These are phyloP conservation scores for Ustilago nuda DNA, from an alignment of 1,284 basidiomycete genomes.

Conservation along the genomic window DNA sequence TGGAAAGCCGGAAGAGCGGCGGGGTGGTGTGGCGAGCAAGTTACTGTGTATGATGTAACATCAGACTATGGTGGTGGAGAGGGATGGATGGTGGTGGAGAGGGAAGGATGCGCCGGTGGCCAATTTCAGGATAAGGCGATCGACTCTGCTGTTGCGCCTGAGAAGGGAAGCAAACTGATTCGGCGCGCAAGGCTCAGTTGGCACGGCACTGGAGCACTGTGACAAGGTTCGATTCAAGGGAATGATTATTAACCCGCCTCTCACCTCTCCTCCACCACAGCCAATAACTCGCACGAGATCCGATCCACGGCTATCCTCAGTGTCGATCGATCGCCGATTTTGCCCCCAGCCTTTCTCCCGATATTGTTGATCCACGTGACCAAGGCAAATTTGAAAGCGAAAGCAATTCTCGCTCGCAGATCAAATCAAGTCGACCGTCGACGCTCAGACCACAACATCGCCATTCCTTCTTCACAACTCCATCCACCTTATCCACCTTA, in stretches of 20 bases:
- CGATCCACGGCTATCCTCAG: not conserved
- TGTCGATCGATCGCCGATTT: not conserved
- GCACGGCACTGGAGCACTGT: conserved; percentile 12
- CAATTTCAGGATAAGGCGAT: not conserved
- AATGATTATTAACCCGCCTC: not conserved
- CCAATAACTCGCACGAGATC: no score
- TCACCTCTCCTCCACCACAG: not conserved
- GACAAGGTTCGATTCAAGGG: not conserved
- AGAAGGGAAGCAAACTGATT: not conserved
- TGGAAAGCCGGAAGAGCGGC: conserved; percentile 25
- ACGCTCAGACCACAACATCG: conserved; percentile 2
- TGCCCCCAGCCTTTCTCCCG: not conserved
- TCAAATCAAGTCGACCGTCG: conserved; percentile 2
- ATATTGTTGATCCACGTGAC: not conserved
- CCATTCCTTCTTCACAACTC: not conserved
- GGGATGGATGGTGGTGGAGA: conserved; percentile 35
- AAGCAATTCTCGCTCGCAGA: not conserved
- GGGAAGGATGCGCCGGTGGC: conserved; percentile 4
- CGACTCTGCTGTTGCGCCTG: conserved; percentile 1
- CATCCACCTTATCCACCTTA: no score
- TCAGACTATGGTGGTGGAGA: conserved; percentile 17
- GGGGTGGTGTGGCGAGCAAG: not conserved
- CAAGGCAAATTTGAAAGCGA: conserved; percentile 1
- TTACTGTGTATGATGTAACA: conserved; percentile 15
- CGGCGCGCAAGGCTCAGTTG: conserved; percentile 14